Evolutionary conservation across 768 basidiomycete genomes (phyloP), one percentile per base, ranked within the genome.

Genomic region (Pulveroboletus sp.): DNA sequence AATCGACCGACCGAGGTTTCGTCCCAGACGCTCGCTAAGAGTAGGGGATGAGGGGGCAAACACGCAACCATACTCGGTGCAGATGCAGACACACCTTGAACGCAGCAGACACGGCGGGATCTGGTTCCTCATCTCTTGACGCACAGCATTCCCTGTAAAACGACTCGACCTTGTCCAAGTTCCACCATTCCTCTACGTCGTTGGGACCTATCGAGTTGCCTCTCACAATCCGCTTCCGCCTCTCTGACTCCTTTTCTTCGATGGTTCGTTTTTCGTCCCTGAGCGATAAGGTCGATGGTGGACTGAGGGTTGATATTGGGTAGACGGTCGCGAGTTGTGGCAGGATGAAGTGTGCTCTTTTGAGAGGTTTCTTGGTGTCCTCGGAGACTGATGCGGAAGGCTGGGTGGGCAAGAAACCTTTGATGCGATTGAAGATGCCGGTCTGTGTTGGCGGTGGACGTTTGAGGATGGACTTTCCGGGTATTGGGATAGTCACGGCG

Each of bases 341-440:
- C 11, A 96, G 73, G 56, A 95, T 89, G 64, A 97, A 97, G 59
- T 95, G 89, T 0, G 94, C 96, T 43, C 89, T 73, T 62, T 89
- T 92, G 55, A 95, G 76, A 10, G 89, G 81, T 59, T 76, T 80
- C 32, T 69, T 66, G 40, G 80, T 73, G 60, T 80, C 80, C 43
- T 68, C 68, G n/a, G 61, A 26, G 35, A 36, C 14, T 3, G 55
- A 48, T 10, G 56, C 17, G 4, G 70, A 48, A 27, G 70, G 71
- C 54, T 79, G 82, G 0, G 78, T 78, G 13, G 87, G 88, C 21
- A 91, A 71, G 64, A 90, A 83, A 50, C 83, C 80, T 39, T 83
- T 83, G 62, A 90, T 76, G 47, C 86, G 81, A 18, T 82, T 82
- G 65, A 91, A 80, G 48, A 91, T 77, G 9, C 84, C 81, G 10